Base-by-base conservation (phyloP, 176 grass and related monocot species). In the Tuctoria greenei region DNA sequence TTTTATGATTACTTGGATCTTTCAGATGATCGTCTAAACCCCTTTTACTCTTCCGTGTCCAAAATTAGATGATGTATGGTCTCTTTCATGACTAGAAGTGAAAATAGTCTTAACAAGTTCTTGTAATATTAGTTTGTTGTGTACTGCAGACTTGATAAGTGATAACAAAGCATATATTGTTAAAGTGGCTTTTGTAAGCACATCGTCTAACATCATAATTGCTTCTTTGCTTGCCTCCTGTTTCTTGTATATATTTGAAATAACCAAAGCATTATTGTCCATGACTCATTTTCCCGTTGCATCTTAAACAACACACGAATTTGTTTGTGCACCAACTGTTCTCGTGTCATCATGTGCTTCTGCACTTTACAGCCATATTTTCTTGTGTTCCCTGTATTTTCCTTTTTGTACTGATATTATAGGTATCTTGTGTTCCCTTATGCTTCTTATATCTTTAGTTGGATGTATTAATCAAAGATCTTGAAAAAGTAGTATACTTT, bases 101-200 rank as follows among this genome's bases (percentile, higher is more conserved):
- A 61, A 74, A 86, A 56, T 54, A 18, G 14, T n/a, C 21, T 16
- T 36, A 70, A 16, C 40, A 87, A 51, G 20, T 61, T 78, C 43
- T 77, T 38, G 18, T 59, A 36, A 87, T 39, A 61, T 61, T 13
- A 38, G 72, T 77, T 72, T 28, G 7, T 58, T 60, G 27, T 60
- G 24, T 18, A 36, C 9, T 67, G 23, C 34, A 71, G 27, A 11
- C 40, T 50, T 50, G 73, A 34, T 8, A 67, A 26, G 40, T 50
- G 73, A 34, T 8, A 67, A 26, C 72, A 39, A 15, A 43, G 41
- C 25, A 23, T 50, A 26, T 28, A 51, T 62, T 44, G 24, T 78
- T 82, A 55, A n/a, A 34, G 51, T 51, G 26, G 25, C 26, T 87
- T 72, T 73, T 24, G 6, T 38, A 16, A 66, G 56, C 21, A 17